A percentile compares a stretch with the other conserved stretches of the same genome.
Conservation (phyloP, 116 monocot species). For the Posidonia oceanica region DNA sequence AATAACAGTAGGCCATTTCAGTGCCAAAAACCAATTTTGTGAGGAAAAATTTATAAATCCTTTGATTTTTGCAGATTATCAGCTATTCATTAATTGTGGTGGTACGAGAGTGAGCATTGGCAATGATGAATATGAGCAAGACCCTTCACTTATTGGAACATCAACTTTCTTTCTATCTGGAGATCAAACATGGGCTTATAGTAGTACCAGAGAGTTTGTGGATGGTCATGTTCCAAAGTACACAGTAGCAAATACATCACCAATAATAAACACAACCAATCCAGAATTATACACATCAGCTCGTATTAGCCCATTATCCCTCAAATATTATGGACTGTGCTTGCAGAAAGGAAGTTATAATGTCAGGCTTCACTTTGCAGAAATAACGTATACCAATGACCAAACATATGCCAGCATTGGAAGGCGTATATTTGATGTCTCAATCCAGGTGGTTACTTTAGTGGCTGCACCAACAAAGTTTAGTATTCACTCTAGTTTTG, state of each 20-base stretch:
- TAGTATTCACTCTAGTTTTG: too few relatives aligned
- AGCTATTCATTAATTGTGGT: conserved; percentile 27
- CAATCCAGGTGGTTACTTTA: conserved; percentile 18
- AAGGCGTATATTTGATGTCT: conserved; percentile 35
- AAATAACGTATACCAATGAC: conserved; percentile 24
- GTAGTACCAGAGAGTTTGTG: conserved; percentile 27
- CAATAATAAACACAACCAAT: conserved; percentile 6
- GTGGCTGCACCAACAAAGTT: too few relatives aligned
- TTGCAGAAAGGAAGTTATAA: conserved; percentile 29
- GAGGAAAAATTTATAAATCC: not conserved
- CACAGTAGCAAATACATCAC: conserved; percentile 11
- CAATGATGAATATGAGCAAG: conserved; percentile 1
- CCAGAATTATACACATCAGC: conserved; percentile 24
- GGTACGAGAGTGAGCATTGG: conserved; percentile 3
- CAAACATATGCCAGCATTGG: conserved; percentile 18
- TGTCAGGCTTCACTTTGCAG: conserved; percentile 37
- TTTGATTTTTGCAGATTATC: conserved; percentile 1
- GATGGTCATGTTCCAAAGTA: not conserved
- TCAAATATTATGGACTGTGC: conserved; percentile 32
- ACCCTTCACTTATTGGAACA: not conserved
- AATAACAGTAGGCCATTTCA: not conserved
- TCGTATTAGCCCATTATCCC: conserved; percentile 22
- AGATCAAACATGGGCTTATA: conserved; percentile 20
- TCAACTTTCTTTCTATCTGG: not conserved
- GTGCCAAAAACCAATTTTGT: not conserved